Base-by-base conservation (phyloP, 2,329 filamentous ascomycete species). In the Xenoacremonium recifei region DNA sequence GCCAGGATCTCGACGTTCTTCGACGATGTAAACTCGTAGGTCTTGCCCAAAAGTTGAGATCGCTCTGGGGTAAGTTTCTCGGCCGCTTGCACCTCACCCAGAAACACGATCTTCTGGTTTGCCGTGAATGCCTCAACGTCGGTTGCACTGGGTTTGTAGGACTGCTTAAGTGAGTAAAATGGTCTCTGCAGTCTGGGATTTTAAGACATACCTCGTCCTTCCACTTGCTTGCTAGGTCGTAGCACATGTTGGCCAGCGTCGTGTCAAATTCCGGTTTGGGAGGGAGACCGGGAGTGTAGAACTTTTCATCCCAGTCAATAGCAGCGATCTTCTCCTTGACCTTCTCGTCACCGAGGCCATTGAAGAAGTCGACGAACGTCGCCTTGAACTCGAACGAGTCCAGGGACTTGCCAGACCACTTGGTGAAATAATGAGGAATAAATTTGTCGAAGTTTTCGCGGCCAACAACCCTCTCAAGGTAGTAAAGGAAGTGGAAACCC, bases 331-430 rank as follows among this genome's bases (percentile, higher is more conserved):
- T 84, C 52, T 82, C 75, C 62, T 75, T 72, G 44, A 82, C 70
- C 3, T 79, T 75, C 3, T 76, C 68, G 58, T 95, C 87, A 19
- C 76, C 77, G 2, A 78, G 69, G 3, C 68, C 69, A 45, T 77
- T 72, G 65, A 96, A 97, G 74, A 96, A 97, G 49, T 87, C 79
- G 25, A 96, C 64, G 39, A 96, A 84, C 1, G 89, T 95, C 37
- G 85, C 75, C 64, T 92, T 95, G 78, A 99, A 99, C 59, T 97
- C 89, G 57, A 87, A 95, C 2, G 89, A 95, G 67, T 96, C 90
- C 6, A 99, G 77, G 3, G 89, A 96, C 66, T 90, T 92, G 60
- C 80, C 80, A 43, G 87, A 83, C 79, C 86, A 97, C 29, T 79
- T 88, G 21, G 77, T 82, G 64, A 97, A 97, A 71, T 97, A 96